Base-by-base conservation (phyloP, 2,329 filamentous ascomycete genomes). In the Pseudophaeomoniella oleicola region DNA sequence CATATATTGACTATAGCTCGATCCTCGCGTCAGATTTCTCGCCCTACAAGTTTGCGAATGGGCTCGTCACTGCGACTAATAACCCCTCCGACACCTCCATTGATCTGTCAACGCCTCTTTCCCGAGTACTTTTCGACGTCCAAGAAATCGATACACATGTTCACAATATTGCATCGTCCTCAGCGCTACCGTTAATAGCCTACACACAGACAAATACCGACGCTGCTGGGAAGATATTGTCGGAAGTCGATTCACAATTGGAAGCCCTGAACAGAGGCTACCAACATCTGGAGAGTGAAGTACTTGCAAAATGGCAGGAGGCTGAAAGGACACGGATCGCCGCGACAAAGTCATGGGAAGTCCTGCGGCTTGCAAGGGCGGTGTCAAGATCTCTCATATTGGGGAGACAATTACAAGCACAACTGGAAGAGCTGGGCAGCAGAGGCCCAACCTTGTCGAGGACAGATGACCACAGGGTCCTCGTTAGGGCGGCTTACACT, bases 61-160 rank as follows among this genome's bases (percentile, higher is more conserved):
- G 75, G 16, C 76, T 98, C 40, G 82, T 96, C 34, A 75, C 87
- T 39, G 71, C 78, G 29, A 96, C 88, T 38, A 96, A 96, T 66
- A 93, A 94, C 61, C 71, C 85, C 40, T 83, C 80, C 46, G 90
- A 96, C 60, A 79, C 79, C 2, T 81, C 85, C 4, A 73, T 96
- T 49, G 90, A 98, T 57, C 80, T 98, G 39, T 88, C 86, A 4
- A 96, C 90, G 12, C 88, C 90, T 2, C 71, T 98, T 34, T 94
- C 87, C 4, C 77, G 85, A 37, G 87, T 94, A 4, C 75, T 96
- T 4, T 98, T 98, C 60, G 90, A 98, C 59, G 79, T 90, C 3
- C 90, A 96, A 55, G 90, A 96, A 59, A 81, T 98, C 46, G 88
- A 96, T 60, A 93, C 87, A 0, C 86, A 93, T 54, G 94, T 98